Base-by-base conservation (phyloP, 805 yeast genomes). In the Ogataea polymorpha region DNA sequence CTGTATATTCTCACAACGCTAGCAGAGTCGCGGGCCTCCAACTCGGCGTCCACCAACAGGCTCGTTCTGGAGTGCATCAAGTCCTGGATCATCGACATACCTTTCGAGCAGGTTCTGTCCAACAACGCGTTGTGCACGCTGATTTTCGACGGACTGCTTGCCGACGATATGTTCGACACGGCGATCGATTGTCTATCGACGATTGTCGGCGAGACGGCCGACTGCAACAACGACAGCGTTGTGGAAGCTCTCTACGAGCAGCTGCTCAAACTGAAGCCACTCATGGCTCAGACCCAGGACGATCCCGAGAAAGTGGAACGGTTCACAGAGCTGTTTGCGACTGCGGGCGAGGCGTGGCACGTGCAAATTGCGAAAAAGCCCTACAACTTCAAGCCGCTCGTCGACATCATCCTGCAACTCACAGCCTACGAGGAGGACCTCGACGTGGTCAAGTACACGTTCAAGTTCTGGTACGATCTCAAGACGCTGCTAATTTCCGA, bases 271-370 rank as follows among this genome's bases (percentile, higher is more conserved):
- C 66, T 90, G 36, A 75, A 79, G 56, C 73, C 76, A 3, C 67
- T 71, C 32, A 55, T 82, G 44, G 63, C 68, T 14, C 73, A 72
- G 39, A 65, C 64, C 23, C 62, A 66, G 38, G 80, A 77, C 42
- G 91, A 82, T 51, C 71, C 76, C 1, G 93, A 84, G 25, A 71
- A 74, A 27, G 74, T 85, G 55, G 82, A 81, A 42, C 79, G 85
- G 11, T 66, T 86, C 39, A 77, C 95, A 0, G 73, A 93, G 54
- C 61, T 93, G 31, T 86, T 85, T 59, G 86, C 89, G 6, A 95
- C 89, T 53, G 95, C 97, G 2, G 96, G 96, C 42, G 97, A 89
- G 64, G 76, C 95, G 2, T 93, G 99, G 99, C 93, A 88, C 62
- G 85, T 86, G 24, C 69, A 86, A 24, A 79, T 93, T 37, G 88